Base-by-base conservation (phyloP, 805 yeast genomes). In the Zygotorulaspora danielsina region DNA sequence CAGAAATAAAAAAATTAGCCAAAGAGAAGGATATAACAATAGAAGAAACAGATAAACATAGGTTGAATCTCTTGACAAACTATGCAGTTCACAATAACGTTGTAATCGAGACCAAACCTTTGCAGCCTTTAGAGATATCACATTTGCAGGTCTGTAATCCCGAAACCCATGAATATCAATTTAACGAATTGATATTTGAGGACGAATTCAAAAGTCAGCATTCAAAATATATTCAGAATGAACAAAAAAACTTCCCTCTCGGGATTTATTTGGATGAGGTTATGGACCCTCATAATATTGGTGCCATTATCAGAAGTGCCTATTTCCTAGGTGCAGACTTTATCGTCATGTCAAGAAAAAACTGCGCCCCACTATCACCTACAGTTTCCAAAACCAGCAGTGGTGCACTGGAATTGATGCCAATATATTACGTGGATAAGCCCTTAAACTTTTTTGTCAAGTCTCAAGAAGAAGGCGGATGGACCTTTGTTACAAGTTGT, bases 221-320 rank as follows among this genome's bases (percentile, higher is more conserved):
- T 44, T 58, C 56, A 44, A 49, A 46, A 42, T 59, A 45, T 58
- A 61, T 48, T 25, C 53, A 50, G 12, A 36, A 38, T n/a, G 46
- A 55, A 13, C 48, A 39, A 16, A 61, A 59, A 25, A 55, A 55
- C 12, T 62, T 63, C 50, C 94, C 96, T 2, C 51, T 88, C 12
- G 96, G 87, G 0, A 49, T 87, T 3, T 86, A 72, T 51, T 63
- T 87, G 18, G 96, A 87, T 59, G 86, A 84, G 42, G 71, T 88
- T 31, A 76, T 84, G 10, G 96, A 87, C 59, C 90, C 96, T 0
- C 94, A 85, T 57, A 87, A 87, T 57, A 68, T 85, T 50, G 96
- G 96, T 6, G 93, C 90, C 17, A 76, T 87, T 30, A 63, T 84
- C 19, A 67, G 96, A 55, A 75, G 88, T 2, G 90, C 94, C 0